These are phyloP conservation scores for Rhynchospora tenuis DNA, from an alignment of 176 grass and related monocot species.

Conservation along the genomic window DNA sequence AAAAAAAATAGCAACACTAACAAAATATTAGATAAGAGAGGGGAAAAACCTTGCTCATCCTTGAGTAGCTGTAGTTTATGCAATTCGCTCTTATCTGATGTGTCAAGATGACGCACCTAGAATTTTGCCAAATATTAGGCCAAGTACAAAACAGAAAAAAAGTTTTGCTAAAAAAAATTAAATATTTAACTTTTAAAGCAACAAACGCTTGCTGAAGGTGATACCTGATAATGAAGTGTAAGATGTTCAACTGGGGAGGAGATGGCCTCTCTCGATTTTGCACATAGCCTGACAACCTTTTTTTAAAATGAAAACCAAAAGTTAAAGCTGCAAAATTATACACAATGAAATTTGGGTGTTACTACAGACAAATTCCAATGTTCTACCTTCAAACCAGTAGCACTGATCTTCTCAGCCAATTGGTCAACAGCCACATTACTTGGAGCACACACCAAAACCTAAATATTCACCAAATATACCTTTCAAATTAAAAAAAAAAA, in stretches of 20 bases:
- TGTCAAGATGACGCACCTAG: constrained; percentile 95
- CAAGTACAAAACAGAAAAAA: background rate
- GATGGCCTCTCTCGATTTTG: constrained; percentile 98
- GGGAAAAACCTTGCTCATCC: constrained; percentile 80
- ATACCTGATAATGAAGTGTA: constrained; percentile 98
- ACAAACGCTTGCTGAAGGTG: constrained; percentile 8
- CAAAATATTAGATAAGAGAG: background rate
- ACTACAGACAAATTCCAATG: background rate
- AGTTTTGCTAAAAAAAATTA: background rate
- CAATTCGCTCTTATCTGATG: constrained; percentile 96
- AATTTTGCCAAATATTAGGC: background rate
- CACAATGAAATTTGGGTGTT: background rate
- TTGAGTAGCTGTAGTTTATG: constrained; percentile 94
- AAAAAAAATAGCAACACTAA: background rate
- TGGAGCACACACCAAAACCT: constrained; percentile 99
- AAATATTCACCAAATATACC: constrained; percentile 19
- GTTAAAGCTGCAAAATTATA: background rate
- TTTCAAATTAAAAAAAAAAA: background rate
- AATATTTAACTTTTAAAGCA: background rate
- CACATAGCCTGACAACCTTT: constrained; percentile 96
- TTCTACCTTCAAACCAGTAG: constrained; percentile 89
- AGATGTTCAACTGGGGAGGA: constrained; percentile 98
- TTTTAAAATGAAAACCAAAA: constrained; percentile 15
- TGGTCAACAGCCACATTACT: constrained; percentile 99
- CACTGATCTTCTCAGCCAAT: constrained; percentile 96